phyloP scores from a whole-genome alignment of 805 yeast species.

The Cephaloascus fragrans region DNA sequence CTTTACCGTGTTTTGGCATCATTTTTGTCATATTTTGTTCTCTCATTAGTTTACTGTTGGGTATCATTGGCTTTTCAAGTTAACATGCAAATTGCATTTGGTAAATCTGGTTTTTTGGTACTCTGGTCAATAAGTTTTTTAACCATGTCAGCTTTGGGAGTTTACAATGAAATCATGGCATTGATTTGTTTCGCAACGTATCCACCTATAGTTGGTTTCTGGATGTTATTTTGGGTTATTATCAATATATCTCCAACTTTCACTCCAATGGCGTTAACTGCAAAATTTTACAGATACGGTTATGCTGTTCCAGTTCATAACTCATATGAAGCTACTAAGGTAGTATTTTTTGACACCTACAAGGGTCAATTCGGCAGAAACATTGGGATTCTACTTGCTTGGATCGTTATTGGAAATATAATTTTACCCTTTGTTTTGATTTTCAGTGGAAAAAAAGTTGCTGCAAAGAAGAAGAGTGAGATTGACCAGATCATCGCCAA shows the following conservation, averaged over 20 bases:
- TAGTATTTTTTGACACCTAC: slow-evolving; percentile 45
- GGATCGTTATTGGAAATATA: slow-evolving; percentile 44
- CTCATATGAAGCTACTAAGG: slow-evolving; percentile 50
- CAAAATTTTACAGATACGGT: slow-evolving; percentile 52
- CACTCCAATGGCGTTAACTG: slow-evolving; percentile 49
- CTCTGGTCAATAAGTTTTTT: slow-evolving; percentile 63
- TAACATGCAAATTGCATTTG: slow-evolving; percentile 47
- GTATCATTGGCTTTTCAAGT: slow-evolving; percentile 64
- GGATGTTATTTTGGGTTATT: slow-evolving; percentile 66
- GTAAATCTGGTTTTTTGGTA: slow-evolving; percentile 61
- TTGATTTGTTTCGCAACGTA: slow-evolving; percentile 36
- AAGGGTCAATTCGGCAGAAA: slow-evolving; percentile 51
- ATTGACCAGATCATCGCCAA: neutral
- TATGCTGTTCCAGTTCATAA: slow-evolving; percentile 64
- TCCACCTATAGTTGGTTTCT: slow-evolving; percentile 63
- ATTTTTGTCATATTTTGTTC: slow-evolving; percentile 42
- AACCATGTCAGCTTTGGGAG: slow-evolving; percentile 70
- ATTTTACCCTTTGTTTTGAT: slow-evolving; percentile 34
- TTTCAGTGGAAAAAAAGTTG: slow-evolving; percentile 27
- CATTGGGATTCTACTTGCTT: slow-evolving; percentile 47
- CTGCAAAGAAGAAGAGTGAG: slow-evolving; percentile 10
- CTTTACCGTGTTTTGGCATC: slow-evolving; percentile 42
- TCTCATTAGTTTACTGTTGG: slow-evolving; percentile 48
- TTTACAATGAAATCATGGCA: slow-evolving; percentile 59
- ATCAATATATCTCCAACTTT: slow-evolving; percentile 62